Conservation (phyloP, 352 stramenopile species). For the Vaucheria bursata region DNA sequence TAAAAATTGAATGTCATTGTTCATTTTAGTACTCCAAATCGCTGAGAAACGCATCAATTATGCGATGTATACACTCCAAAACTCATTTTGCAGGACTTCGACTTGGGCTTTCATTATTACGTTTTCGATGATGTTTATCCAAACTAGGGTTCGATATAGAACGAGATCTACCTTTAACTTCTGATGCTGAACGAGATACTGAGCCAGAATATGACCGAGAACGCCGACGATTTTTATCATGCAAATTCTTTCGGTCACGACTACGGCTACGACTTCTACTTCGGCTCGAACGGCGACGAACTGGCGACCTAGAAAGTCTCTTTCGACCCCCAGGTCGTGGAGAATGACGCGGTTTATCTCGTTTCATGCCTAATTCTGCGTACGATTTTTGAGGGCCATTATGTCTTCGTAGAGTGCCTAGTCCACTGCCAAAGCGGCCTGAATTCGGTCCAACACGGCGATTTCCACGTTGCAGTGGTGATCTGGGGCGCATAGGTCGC, state of each 20-base stretch:
- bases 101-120: too few relatives aligned
- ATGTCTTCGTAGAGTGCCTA: background rate
- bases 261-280: constrained; percentile 11
- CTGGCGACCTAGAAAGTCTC: constrained; percentile 13
- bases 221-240: constrained; percentile 5
- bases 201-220: constrained; percentile 15
- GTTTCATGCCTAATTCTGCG: background rate
- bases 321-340: background rate
- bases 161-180: background rate
- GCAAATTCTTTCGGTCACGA: background rate
- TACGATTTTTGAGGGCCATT: constrained; percentile 6
- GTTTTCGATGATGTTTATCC: too few relatives aligned
- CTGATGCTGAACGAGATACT: background rate
- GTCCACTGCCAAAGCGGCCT: background rate
- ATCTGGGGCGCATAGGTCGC: background rate
- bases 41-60: too few relatives aligned
- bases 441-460: background rate
- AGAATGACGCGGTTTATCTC: background rate
- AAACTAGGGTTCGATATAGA: too few relatives aligned
- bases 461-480: background rate
- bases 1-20: too few relatives aligned
- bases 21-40: too few relatives aligned
- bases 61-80: too few relatives aligned
- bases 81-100: too few relatives aligned
- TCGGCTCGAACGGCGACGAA: constrained; percentile 14